Evolutionary conservation across 345 rosid genomes (phyloP).

Genomic region (Sisymbrium altissimum): DNA sequence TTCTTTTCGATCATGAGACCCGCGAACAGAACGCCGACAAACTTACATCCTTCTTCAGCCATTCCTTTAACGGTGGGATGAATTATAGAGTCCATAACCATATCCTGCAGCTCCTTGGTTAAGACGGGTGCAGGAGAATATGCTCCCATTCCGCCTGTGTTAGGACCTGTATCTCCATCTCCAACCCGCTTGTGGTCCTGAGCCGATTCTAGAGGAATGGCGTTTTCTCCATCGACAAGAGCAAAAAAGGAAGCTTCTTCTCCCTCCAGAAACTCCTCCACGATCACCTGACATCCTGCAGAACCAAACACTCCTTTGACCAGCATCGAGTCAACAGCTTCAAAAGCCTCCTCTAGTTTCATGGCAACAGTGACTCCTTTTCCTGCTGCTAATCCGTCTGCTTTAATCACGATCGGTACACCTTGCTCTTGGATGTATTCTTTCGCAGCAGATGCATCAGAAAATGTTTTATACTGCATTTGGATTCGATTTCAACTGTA

Average conservation of each 20-base stretch:
- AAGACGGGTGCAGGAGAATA: conserved; percentile 88
- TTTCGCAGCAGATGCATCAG: conserved; percentile 66
- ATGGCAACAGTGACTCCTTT: conserved; percentile 89
- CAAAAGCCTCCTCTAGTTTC: conserved; percentile 72
- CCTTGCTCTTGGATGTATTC: conserved; percentile 73
- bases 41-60: conserved; percentile 92
- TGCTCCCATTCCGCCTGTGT: conserved; percentile 99
- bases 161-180: conserved; percentile 93
- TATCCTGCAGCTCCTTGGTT: conserved; percentile 62
- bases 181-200: conserved; percentile 97
- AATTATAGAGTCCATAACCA: conserved; percentile 82
- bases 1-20: conserved; percentile 95
- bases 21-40: conserved; percentile 83
- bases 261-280: conserved; percentile 87
- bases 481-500: not conserved
- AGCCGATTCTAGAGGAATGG: conserved; percentile 89
- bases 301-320: conserved; percentile 76
- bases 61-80: conserved; percentile 89
- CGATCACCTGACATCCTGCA: conserved; percentile 68
- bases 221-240: conserved; percentile 90
- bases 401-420: conserved; percentile 80
- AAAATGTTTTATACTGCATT: conserved; percentile 67
- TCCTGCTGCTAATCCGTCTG: conserved; percentile 96
- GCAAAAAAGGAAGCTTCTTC: conserved; percentile 97
- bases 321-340: conserved; percentile 91